Evolutionary conservation across 257 asterid genomes (phyloP).

Genomic region (Ajuga chamaepitys): DNA sequence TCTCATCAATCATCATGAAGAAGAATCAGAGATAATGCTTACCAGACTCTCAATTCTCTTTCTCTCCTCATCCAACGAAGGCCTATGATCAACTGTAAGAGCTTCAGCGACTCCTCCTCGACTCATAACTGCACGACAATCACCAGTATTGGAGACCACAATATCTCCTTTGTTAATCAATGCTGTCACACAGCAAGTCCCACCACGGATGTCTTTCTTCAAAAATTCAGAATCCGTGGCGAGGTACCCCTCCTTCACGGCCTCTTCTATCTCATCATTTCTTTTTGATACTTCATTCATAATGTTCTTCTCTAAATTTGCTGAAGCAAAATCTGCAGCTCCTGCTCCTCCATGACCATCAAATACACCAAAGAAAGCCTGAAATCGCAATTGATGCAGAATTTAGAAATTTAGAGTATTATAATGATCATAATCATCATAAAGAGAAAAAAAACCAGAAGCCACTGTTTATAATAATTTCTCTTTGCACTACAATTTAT

Average conservation of each 20-base stretch:
- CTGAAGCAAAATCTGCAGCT: conserved; percentile 67
- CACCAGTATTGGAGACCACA: conserved; percentile 76
- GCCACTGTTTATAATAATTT: too few relatives aligned
- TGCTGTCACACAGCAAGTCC: conserved; percentile 72
- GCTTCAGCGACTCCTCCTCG: conserved; percentile 74
- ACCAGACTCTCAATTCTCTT: conserved; percentile 58
- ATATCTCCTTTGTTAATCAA: conserved; percentile 51
- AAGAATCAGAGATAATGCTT: not conserved
- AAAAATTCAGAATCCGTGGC: conserved; percentile 57
- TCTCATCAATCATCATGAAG: not conserved
- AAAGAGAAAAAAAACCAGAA: not conserved
- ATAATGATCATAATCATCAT: not conserved
- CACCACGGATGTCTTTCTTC: conserved; percentile 48
- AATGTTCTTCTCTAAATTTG: conserved; percentile 40
- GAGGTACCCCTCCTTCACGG: conserved; percentile 59
- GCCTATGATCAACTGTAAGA: conserved; percentile 66
- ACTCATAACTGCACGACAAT: conserved; percentile 77
- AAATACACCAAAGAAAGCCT: conserved; percentile 79
- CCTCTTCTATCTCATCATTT: conserved; percentile 40
- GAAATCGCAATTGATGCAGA: conserved; percentile 9
- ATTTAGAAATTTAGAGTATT: too few relatives aligned
- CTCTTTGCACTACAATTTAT: not conserved
- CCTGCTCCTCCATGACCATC: conserved; percentile 81
- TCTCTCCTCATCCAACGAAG: conserved; percentile 56
- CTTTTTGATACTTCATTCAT: conserved; percentile 29